Evolutionary conservation across 2,329 filamentous ascomycete species (phyloP).

Genomic region (Ilyonectria mors-panacis): DNA sequence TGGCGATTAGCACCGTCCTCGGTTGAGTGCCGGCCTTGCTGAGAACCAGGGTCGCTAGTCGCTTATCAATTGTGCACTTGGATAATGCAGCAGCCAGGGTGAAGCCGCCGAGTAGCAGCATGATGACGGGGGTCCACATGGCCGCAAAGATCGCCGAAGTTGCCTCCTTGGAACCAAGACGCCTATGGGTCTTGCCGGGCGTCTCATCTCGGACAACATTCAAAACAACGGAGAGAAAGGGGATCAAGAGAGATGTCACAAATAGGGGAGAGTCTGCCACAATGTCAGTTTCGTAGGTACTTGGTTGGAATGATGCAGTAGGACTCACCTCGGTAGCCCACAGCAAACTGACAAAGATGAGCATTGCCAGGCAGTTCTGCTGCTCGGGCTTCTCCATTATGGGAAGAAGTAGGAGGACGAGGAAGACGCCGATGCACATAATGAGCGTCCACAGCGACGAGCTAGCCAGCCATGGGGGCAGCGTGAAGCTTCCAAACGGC

Average conservation of each 20-base stretch:
- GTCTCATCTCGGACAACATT: conserved; percentile 86
- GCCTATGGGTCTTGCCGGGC: conserved; percentile 67
- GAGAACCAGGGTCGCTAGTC: conserved; percentile 94
- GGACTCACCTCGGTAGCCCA: conserved; percentile 92
- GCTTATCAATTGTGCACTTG: conserved; percentile 98
- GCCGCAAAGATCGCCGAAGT: conserved; percentile 89
- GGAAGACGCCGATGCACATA: conserved; percentile 79
- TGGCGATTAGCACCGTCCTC: conserved; percentile 90
- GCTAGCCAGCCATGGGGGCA: conserved; percentile 88
- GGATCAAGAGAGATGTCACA: conserved; percentile 93
- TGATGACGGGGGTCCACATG: conserved; percentile 99
- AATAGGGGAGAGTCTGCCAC: conserved; percentile 88
- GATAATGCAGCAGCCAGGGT: conserved; percentile 95
- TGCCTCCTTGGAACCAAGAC: conserved; percentile 85
- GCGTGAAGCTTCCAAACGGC: conserved; percentile 82
- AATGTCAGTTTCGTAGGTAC: conserved; percentile 26
- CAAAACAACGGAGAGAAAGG: conserved; percentile 91
- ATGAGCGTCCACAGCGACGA: conserved; percentile 85
- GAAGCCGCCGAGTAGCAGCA: conserved; percentile 96
- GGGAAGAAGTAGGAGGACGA: conserved; percentile 80
- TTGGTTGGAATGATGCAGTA: not conserved
- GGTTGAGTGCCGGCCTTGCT: conserved; percentile 96
- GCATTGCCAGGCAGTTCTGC: conserved; percentile 94
- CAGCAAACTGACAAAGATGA: conserved; percentile 92
- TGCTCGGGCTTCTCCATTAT: conserved; percentile 92